phyloP scores from a whole-genome alignment of 208 protist genomes.

The Acanthamoeba rhysodes region DNA sequence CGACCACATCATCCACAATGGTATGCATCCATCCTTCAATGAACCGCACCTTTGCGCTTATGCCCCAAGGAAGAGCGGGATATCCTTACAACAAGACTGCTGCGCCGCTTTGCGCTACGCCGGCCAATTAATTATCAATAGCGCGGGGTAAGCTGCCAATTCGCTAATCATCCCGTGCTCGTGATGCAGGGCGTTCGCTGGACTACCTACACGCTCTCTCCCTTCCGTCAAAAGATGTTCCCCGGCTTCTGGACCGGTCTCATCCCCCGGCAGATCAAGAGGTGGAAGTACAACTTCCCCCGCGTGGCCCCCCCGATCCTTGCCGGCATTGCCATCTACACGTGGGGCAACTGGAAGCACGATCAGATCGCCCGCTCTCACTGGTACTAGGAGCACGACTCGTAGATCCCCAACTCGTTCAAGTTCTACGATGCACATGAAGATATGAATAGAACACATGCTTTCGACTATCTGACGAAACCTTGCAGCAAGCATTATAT shows the following conservation, averaged over 20 bases:
- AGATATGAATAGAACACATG: too few species aligned
- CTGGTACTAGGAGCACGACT: conserved; percentile 22
- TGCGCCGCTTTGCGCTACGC: too few species aligned
- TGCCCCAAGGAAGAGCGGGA: too few species aligned
- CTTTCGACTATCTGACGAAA: too few species aligned
- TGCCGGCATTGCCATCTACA: conserved; percentile 50
- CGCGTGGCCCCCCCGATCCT: conserved; percentile 44
- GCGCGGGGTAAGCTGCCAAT: too few species aligned
- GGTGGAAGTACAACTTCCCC: conserved; percentile 52
- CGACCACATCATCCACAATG: not conserved
- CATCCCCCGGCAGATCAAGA: conserved; percentile 47
- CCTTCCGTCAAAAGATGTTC: conserved; percentile 69
- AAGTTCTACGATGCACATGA: not conserved
- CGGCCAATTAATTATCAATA: not conserved
- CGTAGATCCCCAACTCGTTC: not conserved
- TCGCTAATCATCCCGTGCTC: too few species aligned
- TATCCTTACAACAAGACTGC: too few species aligned
- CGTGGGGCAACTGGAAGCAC: conserved; percentile 41
- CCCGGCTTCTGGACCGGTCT: conserved; percentile 37
- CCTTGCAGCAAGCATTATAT: too few species aligned
- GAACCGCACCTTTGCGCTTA: too few species aligned
- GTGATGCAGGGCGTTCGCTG: conserved; percentile 41
- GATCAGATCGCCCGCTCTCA: conserved; percentile 49
- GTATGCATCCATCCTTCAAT: too few species aligned
- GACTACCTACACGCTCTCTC: conserved; percentile 56